Evolutionary conservation across 1,139 yeast species (phyloP).

Genomic region (Petasospora fabianii): DNA sequence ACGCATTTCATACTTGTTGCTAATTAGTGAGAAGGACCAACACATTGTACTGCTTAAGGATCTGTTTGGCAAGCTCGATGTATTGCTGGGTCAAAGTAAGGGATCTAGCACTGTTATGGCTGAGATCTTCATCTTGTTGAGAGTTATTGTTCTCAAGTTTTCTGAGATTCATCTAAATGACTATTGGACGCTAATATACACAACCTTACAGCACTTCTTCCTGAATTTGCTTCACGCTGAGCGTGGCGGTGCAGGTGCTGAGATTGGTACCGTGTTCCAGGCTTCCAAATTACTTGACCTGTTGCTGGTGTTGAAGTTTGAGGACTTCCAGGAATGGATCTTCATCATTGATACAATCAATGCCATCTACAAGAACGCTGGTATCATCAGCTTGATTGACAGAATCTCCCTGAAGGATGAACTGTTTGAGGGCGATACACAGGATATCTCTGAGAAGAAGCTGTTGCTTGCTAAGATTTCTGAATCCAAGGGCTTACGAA

Average conservation of each 20-base stretch:
- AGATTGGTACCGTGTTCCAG: conserved; percentile 44
- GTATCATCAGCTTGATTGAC: conserved; percentile 36
- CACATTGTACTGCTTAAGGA: conserved; percentile 39
- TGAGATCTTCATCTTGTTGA: conserved; percentile 53
- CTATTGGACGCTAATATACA: conserved; percentile 67
- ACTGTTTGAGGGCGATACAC: conserved; percentile 18
- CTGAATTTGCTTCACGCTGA: conserved; percentile 36
- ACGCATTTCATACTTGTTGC: conserved; percentile 57
- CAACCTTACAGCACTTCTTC: conserved; percentile 57
- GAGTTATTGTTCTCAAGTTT: conserved; percentile 61
- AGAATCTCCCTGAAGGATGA: conserved; percentile 28
- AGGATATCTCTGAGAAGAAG: conserved; percentile 8
- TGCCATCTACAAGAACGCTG: conserved; percentile 43
- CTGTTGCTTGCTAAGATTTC: conserved; percentile 14
- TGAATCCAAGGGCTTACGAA: conserved; percentile 22
- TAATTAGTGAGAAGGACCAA: conserved; percentile 48
- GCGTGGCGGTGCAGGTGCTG: conserved; percentile 36
- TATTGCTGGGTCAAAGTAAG: conserved; percentile 33
- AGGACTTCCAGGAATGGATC: conserved; percentile 87
- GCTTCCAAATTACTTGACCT: conserved; percentile 80
- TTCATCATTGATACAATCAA: conserved; percentile 73
- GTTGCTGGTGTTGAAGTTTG: conserved; percentile 59
- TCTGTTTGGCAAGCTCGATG: conserved; percentile 47
- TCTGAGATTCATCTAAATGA: conserved; percentile 63
- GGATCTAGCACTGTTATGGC: conserved; percentile 30